These are phyloP conservation scores for Cercospora citrullina DNA, from an alignment of 2,329 filamentous ascomycete species.

Conservation along the genomic window DNA sequence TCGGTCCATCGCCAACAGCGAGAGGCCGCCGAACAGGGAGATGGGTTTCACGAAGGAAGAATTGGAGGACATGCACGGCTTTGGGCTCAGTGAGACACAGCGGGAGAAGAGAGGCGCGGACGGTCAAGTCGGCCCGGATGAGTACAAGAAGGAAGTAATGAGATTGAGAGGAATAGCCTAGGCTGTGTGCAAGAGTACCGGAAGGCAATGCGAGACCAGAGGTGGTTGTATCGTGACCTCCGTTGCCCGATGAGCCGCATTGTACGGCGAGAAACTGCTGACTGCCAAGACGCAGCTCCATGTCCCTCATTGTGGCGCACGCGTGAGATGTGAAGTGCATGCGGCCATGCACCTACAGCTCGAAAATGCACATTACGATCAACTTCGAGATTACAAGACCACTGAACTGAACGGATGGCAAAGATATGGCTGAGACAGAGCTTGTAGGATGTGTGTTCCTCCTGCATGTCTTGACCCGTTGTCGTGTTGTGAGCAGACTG, in stretches of 20 bases:
- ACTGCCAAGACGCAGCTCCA: not conserved
- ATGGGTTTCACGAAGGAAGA: conserved; percentile 17
- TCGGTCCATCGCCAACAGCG: conserved; percentile 30
- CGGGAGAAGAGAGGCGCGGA: not conserved
- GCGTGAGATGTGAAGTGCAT: not conserved
- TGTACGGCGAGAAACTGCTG: not conserved
- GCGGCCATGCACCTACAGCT: not conserved
- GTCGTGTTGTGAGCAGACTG: not conserved
- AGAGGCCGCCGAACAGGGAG: conserved; percentile 25
- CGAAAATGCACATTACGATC: not conserved
- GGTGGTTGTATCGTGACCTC: not conserved
- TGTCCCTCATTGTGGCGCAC: not conserved
- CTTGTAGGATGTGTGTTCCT: not conserved
- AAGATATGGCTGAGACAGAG: not conserved
- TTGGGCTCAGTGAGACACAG: conserved; percentile 14
- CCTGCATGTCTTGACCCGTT: not conserved
- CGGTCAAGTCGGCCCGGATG: not conserved
- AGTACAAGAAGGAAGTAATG: not conserved
- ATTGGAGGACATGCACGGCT: conserved; percentile 7
- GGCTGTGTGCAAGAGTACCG: too few species aligned
- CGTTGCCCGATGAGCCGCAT: not conserved
- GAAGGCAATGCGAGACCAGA: too few species aligned
- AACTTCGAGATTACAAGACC: not conserved
- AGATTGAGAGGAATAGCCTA: not conserved
- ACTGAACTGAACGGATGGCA: not conserved